Base-by-base conservation (phyloP, 2,329 filamentous ascomycete species). In the Ascocoryne sarcoides region DNA sequence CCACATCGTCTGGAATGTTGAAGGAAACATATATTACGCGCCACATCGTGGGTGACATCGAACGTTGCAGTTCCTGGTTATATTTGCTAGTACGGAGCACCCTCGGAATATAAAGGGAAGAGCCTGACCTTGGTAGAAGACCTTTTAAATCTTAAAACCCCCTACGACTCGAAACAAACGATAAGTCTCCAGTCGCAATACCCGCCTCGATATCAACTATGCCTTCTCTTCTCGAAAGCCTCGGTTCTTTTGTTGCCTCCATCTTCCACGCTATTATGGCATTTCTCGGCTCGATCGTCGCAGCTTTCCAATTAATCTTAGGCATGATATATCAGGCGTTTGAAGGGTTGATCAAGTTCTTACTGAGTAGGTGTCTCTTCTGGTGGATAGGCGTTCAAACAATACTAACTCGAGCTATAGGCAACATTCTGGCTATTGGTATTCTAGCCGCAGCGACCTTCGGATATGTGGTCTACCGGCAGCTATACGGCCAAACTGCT, bases 371-470 rank as follows among this genome's bases (percentile, higher is more conserved):
- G 54, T 52, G 8, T 3, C n/a, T n/a, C n/a, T n/a, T n/a, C n/a
- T n/a, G n/a, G n/a, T n/a, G n/a, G n/a, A n/a, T n/a, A n/a, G n/a
- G n/a, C n/a, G n/a, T n/a, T n/a, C 4, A 3, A 7, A 7, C n/a
- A 15, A 12, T 10, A 14, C 3, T 43, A 21, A 35, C 19, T 2
- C 12, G 7, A 20, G 35, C 23, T 31, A 32, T 32, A 45, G 55
- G 50, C 41, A 59, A 59, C 30, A 52, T 57, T 23, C 17, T 59
- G 0, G 46, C 57, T 10, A 49, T 59, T 32, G 52, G 47, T 12
- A 48, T 38, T 1, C 16, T 53, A 2, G 17, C 48, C 16, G 52
- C 40, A 2, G 46, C 42, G 1, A 37, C 52, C 26, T 47, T 54
- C 39, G 16, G 49, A 9, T 58, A 58, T 35, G 34, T 46, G 3